Conservation (phyloP, 1,284 basidiomycete genomes). For the Inonotus hispidus region DNA sequence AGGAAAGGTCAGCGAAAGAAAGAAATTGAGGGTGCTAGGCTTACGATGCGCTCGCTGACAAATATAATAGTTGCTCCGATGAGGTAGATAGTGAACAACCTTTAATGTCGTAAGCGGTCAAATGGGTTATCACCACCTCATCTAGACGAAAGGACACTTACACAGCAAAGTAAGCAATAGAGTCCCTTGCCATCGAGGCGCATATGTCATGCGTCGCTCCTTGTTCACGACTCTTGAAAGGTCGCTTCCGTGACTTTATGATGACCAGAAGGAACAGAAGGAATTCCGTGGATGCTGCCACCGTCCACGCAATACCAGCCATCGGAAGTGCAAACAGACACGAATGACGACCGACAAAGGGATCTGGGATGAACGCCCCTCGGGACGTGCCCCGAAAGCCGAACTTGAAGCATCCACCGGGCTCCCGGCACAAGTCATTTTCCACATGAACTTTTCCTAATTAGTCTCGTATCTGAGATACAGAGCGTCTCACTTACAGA, state of each 20-base stretch:
- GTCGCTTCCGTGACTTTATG: neutral
- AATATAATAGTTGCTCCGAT: neutral
- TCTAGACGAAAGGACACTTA: neutral
- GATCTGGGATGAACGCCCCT: neutral
- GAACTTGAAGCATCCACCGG: neutral
- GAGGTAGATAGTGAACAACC: neutral
- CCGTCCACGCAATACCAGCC: neutral
- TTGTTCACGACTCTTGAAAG: too few relatives aligned
- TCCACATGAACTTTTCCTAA: neutral
- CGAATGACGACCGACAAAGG: neutral
- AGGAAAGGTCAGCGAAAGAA: too few relatives aligned
- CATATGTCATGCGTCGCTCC: neutral
- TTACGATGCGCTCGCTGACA: neutral
- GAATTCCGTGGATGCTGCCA: neutral
- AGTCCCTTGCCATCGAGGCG: conserved; percentile 5
- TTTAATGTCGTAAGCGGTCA: neutral
- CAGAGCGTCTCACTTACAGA: neutral
- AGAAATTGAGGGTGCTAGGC: too few relatives aligned
- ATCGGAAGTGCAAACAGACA: neutral
- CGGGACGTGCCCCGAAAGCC: neutral
- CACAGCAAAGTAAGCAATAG: conserved; percentile 3
- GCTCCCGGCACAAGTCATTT: neutral
- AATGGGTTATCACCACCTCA: neutral
- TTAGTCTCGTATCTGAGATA: too few relatives aligned
- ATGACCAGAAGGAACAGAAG: conserved; percentile 6